These are phyloP conservation scores for Polychytrium aggregatum DNA, from an alignment of 192 early-diverging fungal genomes.

Conservation along the genomic window DNA sequence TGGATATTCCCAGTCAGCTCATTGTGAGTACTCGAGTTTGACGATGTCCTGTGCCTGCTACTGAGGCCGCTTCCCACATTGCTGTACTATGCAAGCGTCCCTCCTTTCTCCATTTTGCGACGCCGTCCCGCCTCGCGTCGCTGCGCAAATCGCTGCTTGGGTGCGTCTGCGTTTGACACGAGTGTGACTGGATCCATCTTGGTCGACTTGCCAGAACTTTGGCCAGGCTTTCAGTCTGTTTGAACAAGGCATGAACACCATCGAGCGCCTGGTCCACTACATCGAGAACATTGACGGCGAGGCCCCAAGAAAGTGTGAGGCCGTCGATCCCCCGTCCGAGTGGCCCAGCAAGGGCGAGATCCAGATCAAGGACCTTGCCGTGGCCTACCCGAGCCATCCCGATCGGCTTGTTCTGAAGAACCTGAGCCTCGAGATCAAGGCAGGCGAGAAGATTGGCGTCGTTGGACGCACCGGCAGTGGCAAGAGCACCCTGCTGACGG, in stretches of 20 bases:
- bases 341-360: constrained; percentile 36
- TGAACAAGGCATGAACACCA: constrained; percentile 40
- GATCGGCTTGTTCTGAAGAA: constrained; percentile 17
- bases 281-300: constrained; percentile 21
- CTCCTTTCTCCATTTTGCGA: too few species aligned
- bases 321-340: constrained; percentile 19
- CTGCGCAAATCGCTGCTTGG: too few species aligned
- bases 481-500: constrained; percentile 27
- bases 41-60: too few species aligned
- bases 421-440: constrained; percentile 22
- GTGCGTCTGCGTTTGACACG: too few species aligned
- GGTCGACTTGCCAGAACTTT: too few species aligned
- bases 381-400: constrained; percentile 22
- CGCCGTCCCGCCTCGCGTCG: too few species aligned
- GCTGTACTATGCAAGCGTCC: too few species aligned
- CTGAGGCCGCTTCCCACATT: too few species aligned
- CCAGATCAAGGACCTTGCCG: constrained; percentile 17
- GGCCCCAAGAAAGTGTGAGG: constrained; percentile 2
- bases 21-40: too few species aligned
- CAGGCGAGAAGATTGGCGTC: constrained; percentile 33
- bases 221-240: too few species aligned
- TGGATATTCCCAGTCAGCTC: too few species aligned
- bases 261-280: constrained; percentile 36
- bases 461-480: constrained; percentile 42
- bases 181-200: too few species aligned